phyloP scores from a whole-genome alignment of 75 land plant genomes.

The Picea sitchensis region DNA sequence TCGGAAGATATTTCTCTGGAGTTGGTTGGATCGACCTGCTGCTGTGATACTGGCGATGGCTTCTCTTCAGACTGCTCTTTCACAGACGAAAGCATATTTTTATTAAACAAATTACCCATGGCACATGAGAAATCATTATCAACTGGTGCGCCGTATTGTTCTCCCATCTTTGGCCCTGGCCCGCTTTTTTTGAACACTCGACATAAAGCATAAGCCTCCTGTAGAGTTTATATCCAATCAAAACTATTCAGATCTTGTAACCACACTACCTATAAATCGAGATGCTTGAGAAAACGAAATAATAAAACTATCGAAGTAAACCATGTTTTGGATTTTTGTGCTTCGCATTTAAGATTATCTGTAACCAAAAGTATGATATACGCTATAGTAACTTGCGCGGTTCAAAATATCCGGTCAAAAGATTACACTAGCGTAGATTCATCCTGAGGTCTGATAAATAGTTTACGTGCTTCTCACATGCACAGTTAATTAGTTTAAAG shows the following conservation, averaged over 20 bases:
- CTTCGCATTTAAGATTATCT: too few species aligned
- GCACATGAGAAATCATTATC: background rate
- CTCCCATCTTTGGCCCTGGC: conserved; percentile 43
- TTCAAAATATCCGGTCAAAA: too few species aligned
- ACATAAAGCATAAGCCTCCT: conserved; percentile 80
- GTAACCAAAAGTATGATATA: too few species aligned
- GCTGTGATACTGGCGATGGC: background rate
- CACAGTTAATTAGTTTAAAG: too few species aligned
- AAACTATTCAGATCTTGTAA: background rate
- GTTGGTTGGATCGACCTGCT: background rate
- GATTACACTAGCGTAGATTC: too few species aligned
- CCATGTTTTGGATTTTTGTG: too few species aligned
- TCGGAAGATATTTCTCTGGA: conserved; percentile 3
- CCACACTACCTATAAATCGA: too few species aligned
- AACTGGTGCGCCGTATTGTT: conserved; percentile 34
- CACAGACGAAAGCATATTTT: background rate
- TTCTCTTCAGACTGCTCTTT: background rate
- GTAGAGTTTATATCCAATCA: background rate
- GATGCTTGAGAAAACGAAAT: too few species aligned
- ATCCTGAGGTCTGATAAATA: too few species aligned
- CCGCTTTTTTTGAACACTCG: conserved; percentile 77
- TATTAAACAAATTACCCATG: background rate
- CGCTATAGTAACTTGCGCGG: too few species aligned
- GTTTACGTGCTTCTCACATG: too few species aligned
- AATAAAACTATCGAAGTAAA: too few species aligned